Base-by-base conservation (phyloP, 495 filamentous ascomycete species). In the Bacidia rubella region DNA sequence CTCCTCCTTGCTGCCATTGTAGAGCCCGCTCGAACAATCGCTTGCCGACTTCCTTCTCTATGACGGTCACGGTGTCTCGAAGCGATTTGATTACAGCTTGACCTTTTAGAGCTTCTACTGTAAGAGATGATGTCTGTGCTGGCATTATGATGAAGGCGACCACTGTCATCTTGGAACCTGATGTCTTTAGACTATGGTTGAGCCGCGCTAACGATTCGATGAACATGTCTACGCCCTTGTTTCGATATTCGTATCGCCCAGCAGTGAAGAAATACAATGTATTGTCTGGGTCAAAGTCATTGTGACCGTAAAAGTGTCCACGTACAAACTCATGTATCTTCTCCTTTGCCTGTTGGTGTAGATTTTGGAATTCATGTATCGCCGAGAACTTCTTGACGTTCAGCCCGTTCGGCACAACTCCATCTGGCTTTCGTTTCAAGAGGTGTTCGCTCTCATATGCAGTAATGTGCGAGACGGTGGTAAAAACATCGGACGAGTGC, bases 141-240 rank as follows among this genome's bases (percentile, higher is more conserved):
- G 93, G 93, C 89, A 97, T 94, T 65, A 98, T 96, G 62, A 98
- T 85, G 63, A 98, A 98, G 15, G 92, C 90, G n/a, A 98, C 93
- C 20, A 98, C 85, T 0, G 92, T 98, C 61, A 78, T 94, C 68
- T 90, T 92, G 55, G 89, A 95, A 17, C 86, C 85, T 22, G 79
- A 68, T 50, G 68, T 65, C 74, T 97, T 98, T 52, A 98, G 77
- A 29, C 83, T 79, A 70, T 96, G 90, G 68, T 98, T 97, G 58
- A 98, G 72, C 29, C 92, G 84, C 20, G 92, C 92, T 41, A 98
- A 72, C 0, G 87, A 90, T 65, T 98, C 92, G 60, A 98, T 92
- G 65, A 95, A 98, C 92, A 98, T 97, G 68, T 98, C 92, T 17
- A 95, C 89, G 57, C 92, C 92, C 68, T 98, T 98, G 66, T 98